A percentile compares a stretch with the other conserved stretches of the same genome.
These are phyloP conservation scores for Lathyrus aphaca DNA, from an alignment of 306 rosid genomes.

Conservation along the genomic window DNA sequence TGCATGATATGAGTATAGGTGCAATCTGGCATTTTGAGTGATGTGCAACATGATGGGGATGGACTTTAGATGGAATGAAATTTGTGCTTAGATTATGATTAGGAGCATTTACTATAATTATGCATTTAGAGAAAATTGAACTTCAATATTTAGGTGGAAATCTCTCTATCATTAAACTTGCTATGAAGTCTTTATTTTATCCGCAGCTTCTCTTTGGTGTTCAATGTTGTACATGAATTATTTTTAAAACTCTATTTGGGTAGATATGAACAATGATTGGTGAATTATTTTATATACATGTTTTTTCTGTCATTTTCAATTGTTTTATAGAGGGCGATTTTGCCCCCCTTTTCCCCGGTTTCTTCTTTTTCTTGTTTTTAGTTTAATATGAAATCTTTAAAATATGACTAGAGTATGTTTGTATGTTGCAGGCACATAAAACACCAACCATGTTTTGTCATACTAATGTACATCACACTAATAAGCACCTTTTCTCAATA, in stretches of 20 bases:
- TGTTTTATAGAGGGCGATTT: background rate
- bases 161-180: slow-evolving; percentile 23
- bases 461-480: background rate
- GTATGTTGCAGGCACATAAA: background rate
- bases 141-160: slow-evolving; percentile 7
- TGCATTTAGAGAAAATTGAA: slow-evolving; percentile 24
- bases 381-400: background rate
- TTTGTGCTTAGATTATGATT: slow-evolving; percentile 18
- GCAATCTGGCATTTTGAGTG: slow-evolving; percentile 5
- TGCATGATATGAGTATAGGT: slow-evolving; percentile 4
- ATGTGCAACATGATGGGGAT: background rate
- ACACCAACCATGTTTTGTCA: slow-evolving; percentile 20
- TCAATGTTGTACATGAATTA: background rate
- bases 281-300: background rate
- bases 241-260: slow-evolving; percentile 7
- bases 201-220: slow-evolving; percentile 16
- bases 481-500: background rate
- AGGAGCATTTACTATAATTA: slow-evolving; percentile 12
- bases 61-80: slow-evolving; percentile 18
- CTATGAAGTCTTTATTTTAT: slow-evolving; percentile 8
- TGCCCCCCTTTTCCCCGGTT: background rate
- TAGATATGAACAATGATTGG: slow-evolving; percentile 12
- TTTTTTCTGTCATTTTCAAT: slow-evolving; percentile 4
- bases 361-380: background rate
- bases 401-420: slow-evolving; percentile 19